These are phyloP conservation scores for Ganoderma leucocontextum DNA, from an alignment of 1,284 basidiomycete species.

Conservation along the genomic window DNA sequence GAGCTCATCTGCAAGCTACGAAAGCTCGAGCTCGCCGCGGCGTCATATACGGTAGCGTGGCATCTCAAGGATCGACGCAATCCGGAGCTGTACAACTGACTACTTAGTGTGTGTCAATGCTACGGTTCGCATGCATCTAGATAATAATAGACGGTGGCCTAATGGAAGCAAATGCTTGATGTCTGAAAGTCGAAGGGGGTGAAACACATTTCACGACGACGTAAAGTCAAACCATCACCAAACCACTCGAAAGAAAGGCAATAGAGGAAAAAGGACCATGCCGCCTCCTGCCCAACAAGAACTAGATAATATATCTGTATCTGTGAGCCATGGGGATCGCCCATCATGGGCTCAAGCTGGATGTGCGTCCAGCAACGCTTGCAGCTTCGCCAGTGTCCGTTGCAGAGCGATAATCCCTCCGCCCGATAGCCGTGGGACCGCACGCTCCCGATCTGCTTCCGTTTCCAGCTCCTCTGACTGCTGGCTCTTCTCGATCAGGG, in stretches of 20 bases:
- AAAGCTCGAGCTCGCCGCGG: not conserved
- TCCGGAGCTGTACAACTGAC: not conserved
- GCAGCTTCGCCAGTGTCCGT: slow-evolving; percentile 63
- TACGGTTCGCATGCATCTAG: slow-evolving; percentile 4
- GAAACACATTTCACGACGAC: not conserved
- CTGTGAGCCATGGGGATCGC: not conserved
- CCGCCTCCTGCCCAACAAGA: not conserved
- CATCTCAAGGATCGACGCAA: not conserved
- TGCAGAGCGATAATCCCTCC: slow-evolving; percentile 86
- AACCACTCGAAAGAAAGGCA: not conserved
- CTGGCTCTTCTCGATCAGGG: slow-evolving; percentile 72
- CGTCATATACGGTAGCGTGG: not conserved
- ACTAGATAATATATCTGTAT: not conserved
- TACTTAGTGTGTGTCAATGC: not conserved
- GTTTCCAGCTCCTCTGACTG: slow-evolving; percentile 47
- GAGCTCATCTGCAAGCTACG: not conserved
- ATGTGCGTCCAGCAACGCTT: slow-evolving; percentile 39
- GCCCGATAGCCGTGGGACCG: slow-evolving; percentile 78
- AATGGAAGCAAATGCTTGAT: not conserved
- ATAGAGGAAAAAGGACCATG: not conserved
- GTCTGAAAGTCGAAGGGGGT: not conserved
- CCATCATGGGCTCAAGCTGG: not conserved
- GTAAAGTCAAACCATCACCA: not conserved
- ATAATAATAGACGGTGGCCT: not conserved
- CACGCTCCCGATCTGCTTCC: slow-evolving; percentile 61